Evolutionary conservation across 164 flowering plant genomes (phyloP).

Genomic region (Sedum album): DNA sequence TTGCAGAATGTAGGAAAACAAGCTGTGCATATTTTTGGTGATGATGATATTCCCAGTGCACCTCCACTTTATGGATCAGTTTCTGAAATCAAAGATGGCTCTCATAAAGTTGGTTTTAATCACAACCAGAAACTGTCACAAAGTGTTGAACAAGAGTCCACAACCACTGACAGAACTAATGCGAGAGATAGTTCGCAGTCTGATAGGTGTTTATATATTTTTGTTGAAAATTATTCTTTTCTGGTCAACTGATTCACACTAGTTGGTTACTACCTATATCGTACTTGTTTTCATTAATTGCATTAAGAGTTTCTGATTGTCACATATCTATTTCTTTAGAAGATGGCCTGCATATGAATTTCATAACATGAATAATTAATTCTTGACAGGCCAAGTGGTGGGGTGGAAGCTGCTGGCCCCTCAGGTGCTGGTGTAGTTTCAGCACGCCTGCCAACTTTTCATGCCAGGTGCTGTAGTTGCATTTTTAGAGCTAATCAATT

Average conservation of each 20-base stretch:
- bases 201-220: neutral
- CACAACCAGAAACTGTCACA: neutral
- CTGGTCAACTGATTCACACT: neutral
- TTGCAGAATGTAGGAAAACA: neutral
- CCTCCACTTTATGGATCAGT: constrained; percentile 5
- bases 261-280: neutral
- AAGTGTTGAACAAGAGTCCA: neutral
- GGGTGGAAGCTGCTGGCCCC: constrained; percentile 38
- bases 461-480: constrained; percentile 54
- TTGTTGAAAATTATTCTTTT: neutral
- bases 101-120: neutral
- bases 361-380: neutral
- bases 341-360: neutral
- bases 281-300: neutral
- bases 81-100: constrained; percentile 1
- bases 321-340: neutral
- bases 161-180: neutral
- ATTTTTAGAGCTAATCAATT: constrained; percentile 1
- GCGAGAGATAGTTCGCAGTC: neutral
- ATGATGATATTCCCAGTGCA: constrained; percentile 9
- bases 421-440: constrained; percentile 38
- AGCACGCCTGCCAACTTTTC: constrained; percentile 76
- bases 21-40: neutral
- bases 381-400: constrained; percentile 31
- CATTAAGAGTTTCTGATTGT: neutral